These are phyloP conservation scores for Tinospora cordifolia DNA, from an alignment of 164 flowering plant genomes.

Conservation along the genomic window DNA sequence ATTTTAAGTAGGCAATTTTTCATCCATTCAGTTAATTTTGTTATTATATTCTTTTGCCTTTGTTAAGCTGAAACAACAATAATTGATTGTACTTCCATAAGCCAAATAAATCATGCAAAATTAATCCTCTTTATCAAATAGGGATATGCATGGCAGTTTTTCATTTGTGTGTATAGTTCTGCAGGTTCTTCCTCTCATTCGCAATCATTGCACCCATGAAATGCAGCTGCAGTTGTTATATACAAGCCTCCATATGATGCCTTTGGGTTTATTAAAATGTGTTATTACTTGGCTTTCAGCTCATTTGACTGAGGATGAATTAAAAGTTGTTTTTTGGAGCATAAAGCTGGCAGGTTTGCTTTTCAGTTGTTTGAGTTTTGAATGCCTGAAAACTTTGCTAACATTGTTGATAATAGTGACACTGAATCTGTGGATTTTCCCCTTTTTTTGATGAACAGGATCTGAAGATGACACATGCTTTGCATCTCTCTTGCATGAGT, in stretches of 20 bases:
- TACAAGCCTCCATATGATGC: slow-evolving; percentile 56
- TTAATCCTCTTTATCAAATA: background rate
- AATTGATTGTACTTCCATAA: background rate
- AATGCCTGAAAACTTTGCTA: background rate
- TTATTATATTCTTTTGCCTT: background rate
- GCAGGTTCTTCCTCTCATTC: slow-evolving; percentile 55
- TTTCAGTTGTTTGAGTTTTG: slow-evolving; percentile 1
- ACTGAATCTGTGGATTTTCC: background rate
- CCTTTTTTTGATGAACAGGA: slow-evolving; percentile 15
- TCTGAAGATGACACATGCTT: slow-evolving; percentile 32
- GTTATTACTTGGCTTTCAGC: slow-evolving; percentile 57
- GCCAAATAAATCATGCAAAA: background rate
- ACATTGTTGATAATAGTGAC: background rate
- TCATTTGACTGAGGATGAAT: slow-evolving; percentile 49
- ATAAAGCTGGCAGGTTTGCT: slow-evolving; percentile 33
- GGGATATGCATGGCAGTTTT: background rate
- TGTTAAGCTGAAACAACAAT: too few species aligned
- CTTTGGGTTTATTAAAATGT: slow-evolving; percentile 69
- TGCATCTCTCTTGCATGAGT: slow-evolving; percentile 48
- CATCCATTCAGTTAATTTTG: background rate
- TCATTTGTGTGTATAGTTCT: slow-evolving; percentile 7
- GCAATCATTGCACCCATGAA: slow-evolving; percentile 42
- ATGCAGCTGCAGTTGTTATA: slow-evolving; percentile 44
- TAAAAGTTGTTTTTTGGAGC: slow-evolving; percentile 33
- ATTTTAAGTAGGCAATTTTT: background rate